Evolutionary conservation across 352 stramenopile genomes (phyloP).

Genomic region (Pilasporangium apinafurcum): DNA sequence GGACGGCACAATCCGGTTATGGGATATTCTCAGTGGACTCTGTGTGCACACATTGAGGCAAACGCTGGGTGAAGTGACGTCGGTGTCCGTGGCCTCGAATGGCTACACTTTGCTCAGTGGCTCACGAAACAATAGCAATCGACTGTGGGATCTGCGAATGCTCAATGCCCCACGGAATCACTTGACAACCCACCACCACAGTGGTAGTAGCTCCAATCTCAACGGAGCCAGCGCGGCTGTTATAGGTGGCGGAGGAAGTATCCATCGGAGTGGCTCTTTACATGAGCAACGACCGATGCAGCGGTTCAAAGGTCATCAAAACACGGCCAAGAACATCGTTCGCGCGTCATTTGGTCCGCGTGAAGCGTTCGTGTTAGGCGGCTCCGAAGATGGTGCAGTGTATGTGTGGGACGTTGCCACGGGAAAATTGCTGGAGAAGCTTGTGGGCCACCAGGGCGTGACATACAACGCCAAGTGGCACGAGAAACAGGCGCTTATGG

Average conservation of each 20-base stretch:
- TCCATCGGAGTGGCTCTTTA: conserved; percentile 8
- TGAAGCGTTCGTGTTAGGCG: conserved; percentile 81
- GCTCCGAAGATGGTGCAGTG: conserved; percentile 79
- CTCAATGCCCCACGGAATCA: conserved; percentile 64
- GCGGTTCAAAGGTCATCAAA: conserved; percentile 87
- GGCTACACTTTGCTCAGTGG: conserved; percentile 75
- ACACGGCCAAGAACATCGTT: conserved; percentile 86
- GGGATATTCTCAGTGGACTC: conserved; percentile 83
- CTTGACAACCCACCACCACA: conserved; percentile 21
- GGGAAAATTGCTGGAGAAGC: conserved; percentile 77
- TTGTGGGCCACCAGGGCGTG: conserved; percentile 67
- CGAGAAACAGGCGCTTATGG: conserved; percentile 79
- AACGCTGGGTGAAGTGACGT: conserved; percentile 83
- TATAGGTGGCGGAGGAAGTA: not conserved
- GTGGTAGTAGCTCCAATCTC: not conserved
- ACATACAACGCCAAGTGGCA: conserved; percentile 86
- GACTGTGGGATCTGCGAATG: conserved; percentile 86
- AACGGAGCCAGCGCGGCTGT: conserved; percentile 1
- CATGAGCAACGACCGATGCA: conserved; percentile 67
- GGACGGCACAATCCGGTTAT: conserved; percentile 80
- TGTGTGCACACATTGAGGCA: conserved; percentile 84
- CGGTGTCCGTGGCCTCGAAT: conserved; percentile 77
- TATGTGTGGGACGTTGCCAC: conserved; percentile 88
- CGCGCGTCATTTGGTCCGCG: conserved; percentile 78
- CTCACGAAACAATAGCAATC: conserved; percentile 86